Base-by-base conservation (phyloP, 306 rosid species). In the Benincasa hispida region DNA sequence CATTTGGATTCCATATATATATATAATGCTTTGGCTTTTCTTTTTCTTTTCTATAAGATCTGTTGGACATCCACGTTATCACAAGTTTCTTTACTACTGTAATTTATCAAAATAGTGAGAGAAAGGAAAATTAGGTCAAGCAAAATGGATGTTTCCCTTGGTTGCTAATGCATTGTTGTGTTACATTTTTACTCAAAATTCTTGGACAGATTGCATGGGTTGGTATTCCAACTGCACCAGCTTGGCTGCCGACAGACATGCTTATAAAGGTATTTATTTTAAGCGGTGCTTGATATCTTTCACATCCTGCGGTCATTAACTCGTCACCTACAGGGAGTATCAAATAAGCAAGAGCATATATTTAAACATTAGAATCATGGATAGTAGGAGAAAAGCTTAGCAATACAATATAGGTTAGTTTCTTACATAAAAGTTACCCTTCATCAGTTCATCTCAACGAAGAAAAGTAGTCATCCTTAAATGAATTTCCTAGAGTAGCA, bases 161-260 rank as follows among this genome's bases (percentile, higher is more conserved):
- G 12, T 6, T 62, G 22, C 45, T 15, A 28, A 62, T 62, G 41
- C 13, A 61, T 63, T 63, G 28, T 35, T 2, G 32, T 15, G 10
- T 17, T 30, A n/a, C 28, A 50, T 73, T 50, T 9, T 54, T 30
- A 53, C 63, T 5, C 48, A 35, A 74, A 37, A 53, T 55, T 13
- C 21, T 55, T 82, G 79, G 27, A 79, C 78, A 93, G 98, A 53
- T 91, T 72, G 91, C 96, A 76, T 93, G 98, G 97, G 94, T 93
- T 72, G 98, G 98, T 67, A 48, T 93, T 54, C 98, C 97, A 76
- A 93, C 98, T 10, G 96, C 98, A 45, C 97, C 98, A 10, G 98
- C 98, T 69, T 93, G 98, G 98, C 96, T 91, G 84, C 98, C 98
- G 45, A 91, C 97, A 28, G 76, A 93, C 76, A 90, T 93, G 97